Base-by-base conservation (phyloP, 805 yeast genomes). In the Saccharomycopsis javanensis region DNA sequence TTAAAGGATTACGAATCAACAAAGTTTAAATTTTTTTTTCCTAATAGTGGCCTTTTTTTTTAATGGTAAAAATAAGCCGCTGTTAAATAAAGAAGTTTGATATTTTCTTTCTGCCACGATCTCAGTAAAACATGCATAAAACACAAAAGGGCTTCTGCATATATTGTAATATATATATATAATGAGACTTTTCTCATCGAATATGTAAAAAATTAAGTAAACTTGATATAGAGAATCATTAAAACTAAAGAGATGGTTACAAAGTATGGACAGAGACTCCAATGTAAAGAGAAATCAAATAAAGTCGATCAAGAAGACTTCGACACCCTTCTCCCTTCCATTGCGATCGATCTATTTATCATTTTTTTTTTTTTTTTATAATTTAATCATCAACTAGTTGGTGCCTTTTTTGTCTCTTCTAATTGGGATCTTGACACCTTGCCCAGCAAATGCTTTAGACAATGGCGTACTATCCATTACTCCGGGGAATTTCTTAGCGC, bases 401-500 rank as follows among this genome's bases (percentile, higher is more conserved):
- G 56, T 27, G 5, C 63, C 56, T 52, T 60, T 60, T 35, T 55
- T 48, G 52, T 72, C 74, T 56, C 73, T 66, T 51, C 77, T 67
- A 27, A 74, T 68, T 13, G 77, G 74, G 16, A 75, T 72, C 57
- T 71, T 70, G 56, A 74, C 69, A 16, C 78, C 78, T 62, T 75
- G 78, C 38, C 68, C 65, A 1, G 74, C 77, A 65, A 75, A 74
- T 20, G 73, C 69, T 37, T 71, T 62, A 35, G 76, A 72, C 33
- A 74, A 64, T 1, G 70, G 67, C 1, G 75, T 70, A 34, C 72
- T 66, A 48, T 74, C 77, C 48, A 72, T 72, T 18, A 75, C 78
- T 5, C 78, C 78, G 1, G 78, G 78, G 59, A 74, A 75, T 61
- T 68, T 70, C 59, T 75, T 75, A 0, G 78, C 77, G 35, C 74